Evolutionary conservation across 208 protist genomes (phyloP), one percentile per base, ranked within the genome.

Genomic region (Acanthamoeba rhysodes): DNA sequence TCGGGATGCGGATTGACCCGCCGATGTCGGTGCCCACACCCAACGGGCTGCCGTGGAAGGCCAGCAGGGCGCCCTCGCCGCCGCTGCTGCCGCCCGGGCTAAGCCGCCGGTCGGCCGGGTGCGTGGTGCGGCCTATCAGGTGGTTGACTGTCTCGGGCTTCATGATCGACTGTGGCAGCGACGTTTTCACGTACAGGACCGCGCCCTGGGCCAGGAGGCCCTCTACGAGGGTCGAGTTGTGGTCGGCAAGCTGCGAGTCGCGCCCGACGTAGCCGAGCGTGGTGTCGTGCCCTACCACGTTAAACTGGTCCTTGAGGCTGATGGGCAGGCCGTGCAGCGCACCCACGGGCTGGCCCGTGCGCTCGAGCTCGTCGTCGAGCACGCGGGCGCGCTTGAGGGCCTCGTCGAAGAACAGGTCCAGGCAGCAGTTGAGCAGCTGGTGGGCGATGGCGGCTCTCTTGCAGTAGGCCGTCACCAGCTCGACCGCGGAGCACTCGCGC

Each of bases 11-110:
- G n/a, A 95, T 74, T 2, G 64, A 84, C 32, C 94, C 94, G 57
- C 94, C 94, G 18, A 93, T 80, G 68, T 95, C 94, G 27, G 45
- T 95, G 24, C 94, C 94, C 82, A 95, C 82, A 16, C 88, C 94
- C 82, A 84, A 10, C 72, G 37, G 18, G 20, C 48, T 72, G 18
- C 59, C 94, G 32, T 55, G 24, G 29, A 72, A 72, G 45, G 14
- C 82, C 7, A 95, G 20, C 55, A 95, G 66, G 4, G 41, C 94
- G 10, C 57, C 94, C 50, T 95, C 94, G 84, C 94, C 94, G 34
- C 94, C 94, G n/a, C 45, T 93, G 45, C 41, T 70, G 62, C 94
- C 94, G 57, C 94, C 94, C 18, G 82, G n/a, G 14, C 27, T 85
- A 22, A n/a, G 68, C n/a, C 22, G 8, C 10, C 41, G 41, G 92